Conservation (phyloP, 2,329 filamentous ascomycete genomes). For the Grosmannia clavigera region DNA sequence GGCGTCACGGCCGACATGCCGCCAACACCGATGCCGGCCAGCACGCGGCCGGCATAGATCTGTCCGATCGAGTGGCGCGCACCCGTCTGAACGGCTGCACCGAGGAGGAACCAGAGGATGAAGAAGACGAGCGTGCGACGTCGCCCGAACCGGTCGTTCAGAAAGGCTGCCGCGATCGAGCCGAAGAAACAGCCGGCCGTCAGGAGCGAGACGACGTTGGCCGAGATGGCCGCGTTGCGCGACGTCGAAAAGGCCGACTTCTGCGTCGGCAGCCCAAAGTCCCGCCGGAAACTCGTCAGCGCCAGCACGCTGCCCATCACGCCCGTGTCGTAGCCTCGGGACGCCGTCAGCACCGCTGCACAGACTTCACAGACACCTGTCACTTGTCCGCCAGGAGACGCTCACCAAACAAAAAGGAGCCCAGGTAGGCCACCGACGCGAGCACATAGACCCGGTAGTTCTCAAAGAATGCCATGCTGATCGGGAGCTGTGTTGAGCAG, state of each 20-base stretch:
- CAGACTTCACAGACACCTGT: not conserved
- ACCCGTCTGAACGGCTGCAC: constrained; percentile 4
- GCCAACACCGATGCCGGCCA: constrained; percentile 22
- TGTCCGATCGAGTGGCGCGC: constrained; percentile 2
- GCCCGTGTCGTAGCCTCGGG: not conserved
- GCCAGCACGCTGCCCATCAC: constrained; percentile 4
- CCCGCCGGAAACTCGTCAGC: not conserved
- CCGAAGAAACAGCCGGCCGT: constrained; percentile 1
- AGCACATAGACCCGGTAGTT: constrained; percentile 1
- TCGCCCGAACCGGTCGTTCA: constrained; percentile 4
- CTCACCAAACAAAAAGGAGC: constrained; percentile 1
- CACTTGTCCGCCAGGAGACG: not conserved
- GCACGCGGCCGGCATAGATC: constrained; percentile 26
- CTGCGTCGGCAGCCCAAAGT: constrained; percentile 3
- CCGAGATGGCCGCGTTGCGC: constrained; percentile 19
- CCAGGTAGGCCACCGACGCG: constrained; percentile 1
- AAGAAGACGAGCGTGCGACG: constrained; percentile 3
- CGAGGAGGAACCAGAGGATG: constrained; percentile 3
- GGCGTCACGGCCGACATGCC: constrained; percentile 29
- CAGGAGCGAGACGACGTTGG: constrained; percentile 2
- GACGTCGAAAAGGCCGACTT: constrained; percentile 37
- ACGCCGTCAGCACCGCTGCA: not conserved
- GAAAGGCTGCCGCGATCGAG: not conserved
- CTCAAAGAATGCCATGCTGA: not conserved
- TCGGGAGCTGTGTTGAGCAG: not conserved